Percentiles rank a stretch among this genome's conserved stretches.
Evolutionary conservation across 129 eudicot species (phyloP).

Genomic region (Solidago caesia): DNA sequence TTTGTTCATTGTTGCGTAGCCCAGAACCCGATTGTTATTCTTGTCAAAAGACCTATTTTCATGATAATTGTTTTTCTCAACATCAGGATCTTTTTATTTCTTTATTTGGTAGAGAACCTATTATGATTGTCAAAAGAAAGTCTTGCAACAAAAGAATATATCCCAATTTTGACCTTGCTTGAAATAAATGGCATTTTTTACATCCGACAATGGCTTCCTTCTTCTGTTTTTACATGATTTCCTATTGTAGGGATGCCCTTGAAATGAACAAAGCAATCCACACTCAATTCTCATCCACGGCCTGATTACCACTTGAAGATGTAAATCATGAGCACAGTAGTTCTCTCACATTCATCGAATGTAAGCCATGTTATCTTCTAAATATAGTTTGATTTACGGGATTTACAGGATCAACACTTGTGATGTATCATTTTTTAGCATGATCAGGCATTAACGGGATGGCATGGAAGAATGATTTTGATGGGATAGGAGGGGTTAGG

Average conservation of each 20-base stretch:
- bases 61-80: no score
- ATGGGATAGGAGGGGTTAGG: no score
- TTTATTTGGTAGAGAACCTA: neutral
- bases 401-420: no score
- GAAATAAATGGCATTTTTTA: neutral
- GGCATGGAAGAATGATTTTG: no score
- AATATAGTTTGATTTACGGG: neutral
- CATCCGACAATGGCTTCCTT: neutral
- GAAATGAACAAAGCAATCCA: conserved; percentile 36
- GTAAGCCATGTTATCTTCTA: conserved; percentile 30
- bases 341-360: conserved; percentile 45
- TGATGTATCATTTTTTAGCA: no score
- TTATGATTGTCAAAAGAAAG: neutral
- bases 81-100: neutral
- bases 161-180: conserved; percentile 16
- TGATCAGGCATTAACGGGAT: no score
- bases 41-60: no score
- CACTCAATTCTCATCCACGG: conserved; percentile 38
- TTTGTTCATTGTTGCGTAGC: no score
- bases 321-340: conserved; percentile 33
- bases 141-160: neutral
- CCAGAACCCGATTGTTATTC: no score
- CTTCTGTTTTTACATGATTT: neutral
- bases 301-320: conserved; percentile 44
- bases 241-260: conserved; percentile 34